These are phyloP conservation scores for Solanum pimpinellifolium DNA, from an alignment of 257 asterid genomes.

Conservation along the genomic window DNA sequence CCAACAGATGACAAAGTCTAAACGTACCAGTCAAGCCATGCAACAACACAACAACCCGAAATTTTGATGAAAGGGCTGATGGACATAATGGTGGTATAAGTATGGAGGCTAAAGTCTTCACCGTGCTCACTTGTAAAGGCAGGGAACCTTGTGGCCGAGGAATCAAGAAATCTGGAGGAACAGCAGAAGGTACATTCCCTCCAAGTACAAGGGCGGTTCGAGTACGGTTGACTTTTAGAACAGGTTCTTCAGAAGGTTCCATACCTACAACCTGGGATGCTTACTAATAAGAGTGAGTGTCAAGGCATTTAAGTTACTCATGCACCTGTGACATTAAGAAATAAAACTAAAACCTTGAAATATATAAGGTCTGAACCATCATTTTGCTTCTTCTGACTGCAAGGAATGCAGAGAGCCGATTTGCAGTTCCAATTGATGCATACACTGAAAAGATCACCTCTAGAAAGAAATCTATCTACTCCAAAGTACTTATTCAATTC, in stretches of 20 bases:
- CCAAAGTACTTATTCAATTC: constrained; percentile 68
- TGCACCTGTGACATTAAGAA: not conserved
- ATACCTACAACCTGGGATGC: constrained; percentile 58
- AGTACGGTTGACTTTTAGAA: constrained; percentile 59
- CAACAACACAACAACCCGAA: constrained; percentile 70
- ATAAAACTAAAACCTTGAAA: constrained; percentile 51
- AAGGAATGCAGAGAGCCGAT: constrained; percentile 59
- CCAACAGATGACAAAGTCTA: constrained; percentile 1
- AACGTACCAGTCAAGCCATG: constrained; percentile 73
- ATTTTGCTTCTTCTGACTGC: constrained; percentile 44
- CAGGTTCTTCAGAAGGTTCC: constrained; percentile 75
- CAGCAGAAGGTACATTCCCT: constrained; percentile 68
- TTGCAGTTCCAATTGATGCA: constrained; percentile 77
- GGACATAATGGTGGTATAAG: constrained; percentile 80
- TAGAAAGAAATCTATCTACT: constrained; percentile 70
- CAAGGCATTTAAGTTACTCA: not conserved
- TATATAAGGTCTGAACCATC: constrained; percentile 41
- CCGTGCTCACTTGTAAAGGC: constrained; percentile 60
- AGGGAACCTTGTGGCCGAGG: constrained; percentile 23
- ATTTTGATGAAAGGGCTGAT: constrained; percentile 69
- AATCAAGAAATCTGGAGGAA: constrained; percentile 64
- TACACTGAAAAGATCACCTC: constrained; percentile 66
- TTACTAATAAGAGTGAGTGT: not conserved
- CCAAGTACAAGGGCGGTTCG: constrained; percentile 93
- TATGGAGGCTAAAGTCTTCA: constrained; percentile 58